Evolutionary conservation across 495 filamentous ascomycete species (phyloP).

Genomic region (Zalerion maritima): DNA sequence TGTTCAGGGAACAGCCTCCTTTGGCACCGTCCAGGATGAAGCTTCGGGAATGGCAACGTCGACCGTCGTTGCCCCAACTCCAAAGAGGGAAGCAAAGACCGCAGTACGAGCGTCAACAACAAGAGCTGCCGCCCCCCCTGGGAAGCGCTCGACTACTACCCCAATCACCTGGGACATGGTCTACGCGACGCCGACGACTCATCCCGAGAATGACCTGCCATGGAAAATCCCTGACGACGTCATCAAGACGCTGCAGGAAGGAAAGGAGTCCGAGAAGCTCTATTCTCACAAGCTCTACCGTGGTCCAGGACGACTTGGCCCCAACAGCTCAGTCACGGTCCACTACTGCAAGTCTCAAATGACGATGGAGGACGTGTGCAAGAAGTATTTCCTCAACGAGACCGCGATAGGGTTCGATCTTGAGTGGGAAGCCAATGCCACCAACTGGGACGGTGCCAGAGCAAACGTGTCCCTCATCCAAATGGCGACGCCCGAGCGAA

Average conservation of each 20-base stretch:
- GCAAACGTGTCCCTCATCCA: constrained; percentile 67
- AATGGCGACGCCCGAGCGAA: constrained; percentile 61
- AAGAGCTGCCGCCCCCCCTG: no score
- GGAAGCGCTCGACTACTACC: no score
- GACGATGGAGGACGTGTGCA: constrained; percentile 47
- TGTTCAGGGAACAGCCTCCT: no score
- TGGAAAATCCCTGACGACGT: background rate
- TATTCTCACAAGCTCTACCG: constrained; percentile 59
- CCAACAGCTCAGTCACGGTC: constrained; percentile 37
- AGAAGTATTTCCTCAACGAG: constrained; percentile 52
- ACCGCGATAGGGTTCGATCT: constrained; percentile 70
- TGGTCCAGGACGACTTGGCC: constrained; percentile 20
- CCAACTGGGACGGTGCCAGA: constrained; percentile 29
- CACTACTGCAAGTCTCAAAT: constrained; percentile 61
- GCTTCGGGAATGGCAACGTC: no score
- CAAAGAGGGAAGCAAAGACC: no score
- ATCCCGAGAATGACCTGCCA: constrained; percentile 3
- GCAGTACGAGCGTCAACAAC: no score
- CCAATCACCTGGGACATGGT: no score
- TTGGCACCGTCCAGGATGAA: no score
- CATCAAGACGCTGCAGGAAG: constrained; percentile 1
- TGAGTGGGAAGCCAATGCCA: constrained; percentile 56
- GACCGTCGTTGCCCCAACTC: no score
- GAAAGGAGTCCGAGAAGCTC: constrained; percentile 33
- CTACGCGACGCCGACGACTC: constrained; percentile 1